Conservation (phyloP, 345 rosid species). For the Murraya paniculata region DNA sequence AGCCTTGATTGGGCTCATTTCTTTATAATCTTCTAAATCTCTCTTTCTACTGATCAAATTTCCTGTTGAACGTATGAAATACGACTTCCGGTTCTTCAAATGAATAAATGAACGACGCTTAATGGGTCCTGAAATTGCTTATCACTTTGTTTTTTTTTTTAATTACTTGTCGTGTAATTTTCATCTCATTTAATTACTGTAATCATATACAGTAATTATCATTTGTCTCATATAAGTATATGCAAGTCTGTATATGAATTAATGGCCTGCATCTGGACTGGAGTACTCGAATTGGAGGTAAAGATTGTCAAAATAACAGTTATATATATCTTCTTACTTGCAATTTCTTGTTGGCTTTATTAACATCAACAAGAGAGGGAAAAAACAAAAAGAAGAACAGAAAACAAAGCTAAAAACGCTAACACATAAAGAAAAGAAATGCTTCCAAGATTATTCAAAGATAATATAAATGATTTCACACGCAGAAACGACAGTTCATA, state of each 20-base stretch:
- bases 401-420: background rate
- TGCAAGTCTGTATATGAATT: too few species aligned
- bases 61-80: background rate
- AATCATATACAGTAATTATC: too few species aligned
- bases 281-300: too few species aligned
- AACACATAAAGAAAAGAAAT: background rate
- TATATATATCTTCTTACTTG: background rate
- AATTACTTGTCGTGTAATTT: too few species aligned
- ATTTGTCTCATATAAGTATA: too few species aligned
- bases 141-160: too few species aligned
- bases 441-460: background rate
- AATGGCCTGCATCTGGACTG: too few species aligned
- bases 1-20: background rate
- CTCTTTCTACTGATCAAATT: background rate
- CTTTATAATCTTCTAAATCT: background rate
- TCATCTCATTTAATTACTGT: too few species aligned
- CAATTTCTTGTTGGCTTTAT: background rate
- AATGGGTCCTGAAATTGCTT: too few species aligned
- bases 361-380: too few species aligned
- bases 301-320: too few species aligned
- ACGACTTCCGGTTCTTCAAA: background rate
- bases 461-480: background rate
- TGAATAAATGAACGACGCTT: background rate
- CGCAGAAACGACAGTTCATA: slow-evolving; percentile 12
- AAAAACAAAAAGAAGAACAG: background rate